Conservation (phyloP, 345 rosid species). For the Physaria fendleri region DNA sequence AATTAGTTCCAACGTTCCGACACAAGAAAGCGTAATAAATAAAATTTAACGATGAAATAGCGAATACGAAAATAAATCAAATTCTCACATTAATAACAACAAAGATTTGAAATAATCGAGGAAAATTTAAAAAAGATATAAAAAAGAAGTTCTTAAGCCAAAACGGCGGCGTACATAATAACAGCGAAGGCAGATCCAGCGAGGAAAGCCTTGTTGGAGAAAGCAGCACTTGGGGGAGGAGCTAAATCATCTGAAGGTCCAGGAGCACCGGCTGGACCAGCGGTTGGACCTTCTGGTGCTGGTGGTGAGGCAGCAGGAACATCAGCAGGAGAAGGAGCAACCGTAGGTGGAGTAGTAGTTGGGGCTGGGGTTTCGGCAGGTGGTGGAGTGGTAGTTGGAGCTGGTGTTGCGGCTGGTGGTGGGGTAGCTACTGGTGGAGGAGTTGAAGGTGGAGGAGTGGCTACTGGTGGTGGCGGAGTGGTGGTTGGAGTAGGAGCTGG, state of each 20-base stretch:
- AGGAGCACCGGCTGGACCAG: slow-evolving; percentile 16
- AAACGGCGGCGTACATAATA: slow-evolving; percentile 40
- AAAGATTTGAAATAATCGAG: slow-evolving; percentile 11
- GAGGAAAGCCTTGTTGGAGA: slow-evolving; percentile 32
- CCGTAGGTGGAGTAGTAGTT: slow-evolving; percentile 10
- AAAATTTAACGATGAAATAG: slow-evolving; percentile 6
- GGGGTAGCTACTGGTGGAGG: slow-evolving; percentile 19
- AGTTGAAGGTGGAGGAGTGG: slow-evolving; percentile 18
- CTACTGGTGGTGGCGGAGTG: slow-evolving; percentile 9
- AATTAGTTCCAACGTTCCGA: too few species aligned
- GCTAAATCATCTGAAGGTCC: slow-evolving; percentile 20
- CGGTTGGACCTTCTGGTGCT: slow-evolving; percentile 17
- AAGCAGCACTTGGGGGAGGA: slow-evolving; percentile 19
- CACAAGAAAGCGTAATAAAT: background rate
- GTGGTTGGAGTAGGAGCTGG: slow-evolving; percentile 28
- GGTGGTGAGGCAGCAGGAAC: slow-evolving; percentile 29
- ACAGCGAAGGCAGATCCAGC: slow-evolving; percentile 51
- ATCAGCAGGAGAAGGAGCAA: slow-evolving; percentile 27
- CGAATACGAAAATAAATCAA: slow-evolving; percentile 16
- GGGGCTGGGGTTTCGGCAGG: slow-evolving; percentile 25
- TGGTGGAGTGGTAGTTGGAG: slow-evolving; percentile 25
- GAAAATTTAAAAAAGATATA: background rate
- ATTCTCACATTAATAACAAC: slow-evolving; percentile 29
- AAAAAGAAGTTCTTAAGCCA: slow-evolving; percentile 17
- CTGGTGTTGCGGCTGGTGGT: slow-evolving; percentile 18